Evolutionary conservation across 2,329 filamentous ascomycete genomes (phyloP), one percentile per base, ranked within the genome.

Genomic region (Cryphonectria nitschkei): DNA sequence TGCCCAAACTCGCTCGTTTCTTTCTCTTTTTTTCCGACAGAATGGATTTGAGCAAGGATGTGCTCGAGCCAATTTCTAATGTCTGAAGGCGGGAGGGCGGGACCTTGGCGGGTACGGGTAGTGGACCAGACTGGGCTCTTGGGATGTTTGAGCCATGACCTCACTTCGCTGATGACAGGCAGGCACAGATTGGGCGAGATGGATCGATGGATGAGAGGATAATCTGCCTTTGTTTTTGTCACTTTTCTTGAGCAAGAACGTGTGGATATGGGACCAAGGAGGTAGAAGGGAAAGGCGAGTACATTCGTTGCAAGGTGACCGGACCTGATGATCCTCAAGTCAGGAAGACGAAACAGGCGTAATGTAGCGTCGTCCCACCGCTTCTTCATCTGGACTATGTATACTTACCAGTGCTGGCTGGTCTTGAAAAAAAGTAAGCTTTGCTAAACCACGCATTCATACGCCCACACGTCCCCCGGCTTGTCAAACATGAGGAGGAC

Each of bases 31-130:
- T 56, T 29, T 7, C 68, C 64, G 67, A 52, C 29, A 62, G 67
- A 32, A 61, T 43, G 67, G 43, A 29, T 43, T 70, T 70, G 11
- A 39, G 70, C 68, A 72, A 72, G 70, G 46, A 65, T 70, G 61
- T 70, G 70, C 70, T 70, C 70, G 68, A 68, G 70, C 70, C 68
- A 50, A 37, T 39, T 39, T 34, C 65, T 65, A 61, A 64, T 54
- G 65, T 54, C 41, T 41, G 52, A 60, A 61, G 64, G 65, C 34
- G 65, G 54, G 56, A 34, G 66, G 29, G 65, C 52, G 65, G 65
- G 52, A 9, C 19, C 37, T 54, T 60, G 37, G 61, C 41, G 61
- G 61, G 61, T 64, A 64, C 22, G 50, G n/a, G n/a, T 32, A 43
- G 56, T 68, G 54, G 32, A 50, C 54, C 16, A 29, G 39, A 7